Evolutionary conservation across 495 filamentous ascomycete species (phyloP).

Genomic region (Tuber umbilicatum): DNA sequence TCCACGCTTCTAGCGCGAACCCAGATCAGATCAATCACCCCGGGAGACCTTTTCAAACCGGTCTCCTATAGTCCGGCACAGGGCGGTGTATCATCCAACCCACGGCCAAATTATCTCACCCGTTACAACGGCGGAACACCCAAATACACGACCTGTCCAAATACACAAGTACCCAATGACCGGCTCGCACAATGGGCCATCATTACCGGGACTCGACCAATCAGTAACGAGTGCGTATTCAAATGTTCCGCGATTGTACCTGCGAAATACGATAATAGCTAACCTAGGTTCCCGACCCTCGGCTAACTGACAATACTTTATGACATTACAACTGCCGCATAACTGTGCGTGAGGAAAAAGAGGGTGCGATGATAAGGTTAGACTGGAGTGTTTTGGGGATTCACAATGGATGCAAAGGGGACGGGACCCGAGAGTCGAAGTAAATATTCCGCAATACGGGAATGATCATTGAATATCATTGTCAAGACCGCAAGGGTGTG

Average conservation of each 20-base stretch:
- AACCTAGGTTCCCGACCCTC: background rate
- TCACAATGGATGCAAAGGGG: background rate
- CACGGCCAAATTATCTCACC: background rate
- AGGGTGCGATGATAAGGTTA: background rate
- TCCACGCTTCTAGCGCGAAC: background rate
- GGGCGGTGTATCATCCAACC: background rate
- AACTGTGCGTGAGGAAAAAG: background rate
- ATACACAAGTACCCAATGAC: too few relatives aligned
- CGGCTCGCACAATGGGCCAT: too few relatives aligned
- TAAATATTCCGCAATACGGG: background rate
- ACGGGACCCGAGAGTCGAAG: background rate
- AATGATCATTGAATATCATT: background rate
- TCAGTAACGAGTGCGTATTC: too few relatives aligned
- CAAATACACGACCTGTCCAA: too few relatives aligned
- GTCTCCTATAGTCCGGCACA: background rate
- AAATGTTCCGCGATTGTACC: too few relatives aligned
- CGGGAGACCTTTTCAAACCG: background rate
- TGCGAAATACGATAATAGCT: background rate
- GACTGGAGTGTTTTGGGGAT: background rate
- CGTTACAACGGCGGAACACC: too few relatives aligned
- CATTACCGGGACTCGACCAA: too few relatives aligned
- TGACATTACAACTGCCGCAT: background rate
- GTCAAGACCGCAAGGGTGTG: background rate
- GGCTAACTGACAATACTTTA: background rate
- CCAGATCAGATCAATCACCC: background rate